Evolutionary conservation across 129 eudicot genomes (phyloP).

Genomic region (Cynara cardunculus): DNA sequence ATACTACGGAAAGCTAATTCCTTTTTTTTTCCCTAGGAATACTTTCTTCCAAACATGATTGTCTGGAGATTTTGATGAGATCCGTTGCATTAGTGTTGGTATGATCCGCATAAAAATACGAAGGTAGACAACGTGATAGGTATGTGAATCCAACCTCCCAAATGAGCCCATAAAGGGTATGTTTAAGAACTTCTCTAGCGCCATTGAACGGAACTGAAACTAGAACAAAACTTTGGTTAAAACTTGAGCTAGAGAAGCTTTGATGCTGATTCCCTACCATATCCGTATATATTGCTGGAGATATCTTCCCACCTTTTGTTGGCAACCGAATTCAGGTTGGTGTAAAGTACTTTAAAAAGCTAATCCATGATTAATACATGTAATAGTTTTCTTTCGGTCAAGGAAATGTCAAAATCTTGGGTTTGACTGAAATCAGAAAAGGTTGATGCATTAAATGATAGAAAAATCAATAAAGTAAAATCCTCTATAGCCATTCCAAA

Average conservation of each 20-base stretch:
- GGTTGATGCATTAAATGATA: slow-evolving; percentile 23
- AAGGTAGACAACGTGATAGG: background rate
- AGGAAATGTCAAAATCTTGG: slow-evolving; percentile 30
- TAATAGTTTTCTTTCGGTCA: slow-evolving; percentile 13
- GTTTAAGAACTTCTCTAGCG: background rate
- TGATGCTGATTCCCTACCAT: background rate
- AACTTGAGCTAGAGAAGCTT: background rate
- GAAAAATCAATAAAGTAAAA: slow-evolving; percentile 12
- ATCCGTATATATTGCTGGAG: background rate
- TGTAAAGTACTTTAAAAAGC: slow-evolving; percentile 20
- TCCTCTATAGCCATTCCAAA: slow-evolving; percentile 11
- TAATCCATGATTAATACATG: slow-evolving; percentile 21
- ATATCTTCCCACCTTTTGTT: slow-evolving; percentile 5
- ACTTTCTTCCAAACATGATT: too few relatives aligned
- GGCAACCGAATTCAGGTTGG: slow-evolving; percentile 16
- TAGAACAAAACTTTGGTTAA: background rate
- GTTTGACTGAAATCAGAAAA: slow-evolving; percentile 10
- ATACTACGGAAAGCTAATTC: too few relatives aligned
- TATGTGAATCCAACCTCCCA: background rate
- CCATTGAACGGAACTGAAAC: background rate
- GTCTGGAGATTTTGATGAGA: background rate
- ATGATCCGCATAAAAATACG: background rate
- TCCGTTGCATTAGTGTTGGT: background rate
- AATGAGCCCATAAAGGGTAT: background rate
- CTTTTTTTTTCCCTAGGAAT: too few relatives aligned